Base-by-base conservation (phyloP, 352 stramenopile genomes). In the Pythium brassicae region DNA sequence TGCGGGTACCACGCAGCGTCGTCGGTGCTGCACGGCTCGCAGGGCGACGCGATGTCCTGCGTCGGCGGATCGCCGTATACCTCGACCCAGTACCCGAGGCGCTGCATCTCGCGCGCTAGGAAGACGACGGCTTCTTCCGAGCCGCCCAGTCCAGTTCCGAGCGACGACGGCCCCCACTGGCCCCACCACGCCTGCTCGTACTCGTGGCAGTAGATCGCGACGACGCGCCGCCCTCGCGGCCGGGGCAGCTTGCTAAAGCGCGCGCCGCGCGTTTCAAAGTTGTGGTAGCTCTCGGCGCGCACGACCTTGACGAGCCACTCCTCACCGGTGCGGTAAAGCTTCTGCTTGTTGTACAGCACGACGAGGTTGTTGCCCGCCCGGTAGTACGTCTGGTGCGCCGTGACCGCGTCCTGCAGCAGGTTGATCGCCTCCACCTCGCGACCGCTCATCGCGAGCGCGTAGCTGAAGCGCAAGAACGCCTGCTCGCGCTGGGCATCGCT, bases 111-210 rank as follows among this genome's bases (percentile, higher is more conserved):
- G 0, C 68, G 59, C 5, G 88, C 65, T 15, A 98, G 58, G 57
- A 95, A 96, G 20, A 97, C 78, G 0, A 97, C 89, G 0, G 91
- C 86, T 71, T 97, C 89, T 63, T 98, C 92, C 8, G 87, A 97
- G 0, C 92, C 92, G 26, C 92, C 92, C 17, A 97, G 71, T 9
- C 87, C 91, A 0, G 53, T 69, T 14, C 35, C 29, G 5, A 93
- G 64, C 1, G 82, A 95, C 4, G 74, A 86, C 27, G 88, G 90
- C 0, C 89, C 89, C 91, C 91, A 97, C 11, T 78, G 40, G 1
- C 68, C 71, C 88, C 90, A 97, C 91, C 89, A 97, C 15, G 75
- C 79, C 46, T 97, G 85, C 0, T 73, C 84, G 50, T 97, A 98
- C 56, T 98, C 91, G 59, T 97, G 59, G 72, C 92, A 98, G 63